phyloP scores from a whole-genome alignment of 495 filamentous ascomycete species.

The Neohortaea acidophila region DNA sequence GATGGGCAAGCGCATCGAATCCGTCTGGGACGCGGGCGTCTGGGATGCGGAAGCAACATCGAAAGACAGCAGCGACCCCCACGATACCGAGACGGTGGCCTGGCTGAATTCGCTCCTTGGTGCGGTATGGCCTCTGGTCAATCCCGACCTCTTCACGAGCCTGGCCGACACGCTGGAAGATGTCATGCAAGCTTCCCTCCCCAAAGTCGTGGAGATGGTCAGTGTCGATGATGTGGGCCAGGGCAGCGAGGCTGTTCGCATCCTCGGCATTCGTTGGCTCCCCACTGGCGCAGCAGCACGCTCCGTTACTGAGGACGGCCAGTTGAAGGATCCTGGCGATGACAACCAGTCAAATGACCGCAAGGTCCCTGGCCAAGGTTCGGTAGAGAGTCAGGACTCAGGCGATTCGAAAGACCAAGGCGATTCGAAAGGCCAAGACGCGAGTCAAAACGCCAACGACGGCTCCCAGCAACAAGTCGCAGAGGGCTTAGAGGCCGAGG shows the following conservation, averaged over 20 bases:
- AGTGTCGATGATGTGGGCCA: conserved; percentile 56
- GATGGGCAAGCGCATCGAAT: conserved; percentile 36
- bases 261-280: conserved; percentile 51
- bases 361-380: conserved; percentile 32
- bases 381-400: conserved; percentile 18
- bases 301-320: conserved; percentile 40
- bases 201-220: conserved; percentile 49
- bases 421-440: conserved; percentile 21
- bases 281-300: conserved; percentile 47
- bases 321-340: conserved; percentile 29
- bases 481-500: conserved; percentile 57
- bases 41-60: conserved; percentile 43
- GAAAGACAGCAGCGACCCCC: conserved; percentile 29
- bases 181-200: conserved; percentile 55
- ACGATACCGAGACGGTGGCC: conserved; percentile 43
- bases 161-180: conserved; percentile 53
- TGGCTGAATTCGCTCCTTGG: conserved; percentile 52
- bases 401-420: conserved; percentile 22
- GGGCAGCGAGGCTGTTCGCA: conserved; percentile 47
- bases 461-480: conserved; percentile 31
- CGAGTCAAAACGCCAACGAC: conserved; percentile 23
- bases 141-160: conserved; percentile 51
- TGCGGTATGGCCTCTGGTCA: conserved; percentile 53
- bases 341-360: conserved; percentile 37
- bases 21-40: conserved; percentile 44